These are phyloP conservation scores for Globisporangium spinosum DNA, from an alignment of 352 stramenopile genomes.

Conservation along the genomic window DNA sequence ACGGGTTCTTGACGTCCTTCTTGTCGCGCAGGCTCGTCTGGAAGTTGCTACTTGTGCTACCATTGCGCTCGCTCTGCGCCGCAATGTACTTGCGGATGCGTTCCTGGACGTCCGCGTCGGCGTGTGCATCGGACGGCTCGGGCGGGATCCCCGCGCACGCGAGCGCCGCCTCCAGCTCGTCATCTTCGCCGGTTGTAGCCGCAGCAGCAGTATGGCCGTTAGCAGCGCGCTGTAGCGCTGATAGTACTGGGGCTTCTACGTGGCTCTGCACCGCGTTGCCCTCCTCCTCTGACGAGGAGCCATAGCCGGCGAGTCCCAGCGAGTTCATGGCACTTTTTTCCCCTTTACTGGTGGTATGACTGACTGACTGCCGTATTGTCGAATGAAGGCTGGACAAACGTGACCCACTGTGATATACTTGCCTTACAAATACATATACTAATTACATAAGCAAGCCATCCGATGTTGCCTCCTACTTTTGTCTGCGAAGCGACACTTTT, in stretches of 20 bases:
- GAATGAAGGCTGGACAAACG: neutral
- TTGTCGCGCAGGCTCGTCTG: constrained; percentile 68
- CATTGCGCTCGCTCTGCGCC: constrained; percentile 29
- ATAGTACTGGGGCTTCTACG: neutral
- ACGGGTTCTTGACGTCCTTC: constrained; percentile 85
- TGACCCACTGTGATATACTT: neutral
- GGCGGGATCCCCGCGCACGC: constrained; percentile 40
- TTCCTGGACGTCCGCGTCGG: constrained; percentile 42
- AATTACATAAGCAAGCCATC: neutral
- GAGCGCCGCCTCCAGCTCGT: constrained; percentile 31
- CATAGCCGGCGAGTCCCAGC: constrained; percentile 32
- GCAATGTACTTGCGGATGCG: constrained; percentile 63
- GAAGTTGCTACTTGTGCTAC: constrained; percentile 30
- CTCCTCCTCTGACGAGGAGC: constrained; percentile 35
- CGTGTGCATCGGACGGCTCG: constrained; percentile 17
- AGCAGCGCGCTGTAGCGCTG: neutral
- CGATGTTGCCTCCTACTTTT: neutral
- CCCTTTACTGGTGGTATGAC: neutral
- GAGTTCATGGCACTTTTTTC: constrained; percentile 24
- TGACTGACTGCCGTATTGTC: too few species aligned
- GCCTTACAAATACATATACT: neutral
- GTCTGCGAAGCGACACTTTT: neutral
- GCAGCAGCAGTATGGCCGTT: neutral
- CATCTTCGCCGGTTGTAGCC: neutral
- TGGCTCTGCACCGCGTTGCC: constrained; percentile 4